Conservation (phyloP, 1,284 basidiomycete genomes). For the Pascua guehoae region DNA sequence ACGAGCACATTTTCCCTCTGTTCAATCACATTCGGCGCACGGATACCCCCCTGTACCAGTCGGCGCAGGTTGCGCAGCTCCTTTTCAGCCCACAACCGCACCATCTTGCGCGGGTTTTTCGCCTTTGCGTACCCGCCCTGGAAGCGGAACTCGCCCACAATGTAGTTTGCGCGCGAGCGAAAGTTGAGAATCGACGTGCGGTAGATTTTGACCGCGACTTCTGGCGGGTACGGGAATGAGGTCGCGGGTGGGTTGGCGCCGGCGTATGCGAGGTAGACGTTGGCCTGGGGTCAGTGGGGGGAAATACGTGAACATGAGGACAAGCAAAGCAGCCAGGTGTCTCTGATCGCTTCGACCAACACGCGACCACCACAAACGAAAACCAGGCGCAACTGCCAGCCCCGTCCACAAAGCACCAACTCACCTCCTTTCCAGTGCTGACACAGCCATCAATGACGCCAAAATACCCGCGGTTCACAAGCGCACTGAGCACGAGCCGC, state of each 20-base stretch:
- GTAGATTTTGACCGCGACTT: conserved; percentile 95
- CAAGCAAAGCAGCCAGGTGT: too few species aligned
- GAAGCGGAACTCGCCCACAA: conserved; percentile 86
- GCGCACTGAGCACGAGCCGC: conserved; percentile 83
- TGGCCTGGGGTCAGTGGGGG: conserved; percentile 64
- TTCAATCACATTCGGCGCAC: conserved; percentile 84
- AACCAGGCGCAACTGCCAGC: neutral
- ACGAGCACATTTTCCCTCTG: conserved; percentile 95
- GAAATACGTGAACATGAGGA: too few species aligned
- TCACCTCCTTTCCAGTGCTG: conserved; percentile 90
- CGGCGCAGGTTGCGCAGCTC: conserved; percentile 94
- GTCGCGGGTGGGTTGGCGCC: conserved; percentile 54
- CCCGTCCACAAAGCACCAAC: conserved; percentile 22
- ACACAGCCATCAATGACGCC: conserved; percentile 89
- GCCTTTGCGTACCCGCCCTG: conserved; percentile 79
- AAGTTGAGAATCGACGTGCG: conserved; percentile 97
- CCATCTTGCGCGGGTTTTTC: conserved; percentile 97
- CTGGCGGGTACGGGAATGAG: conserved; percentile 54
- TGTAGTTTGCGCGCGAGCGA: conserved; percentile 94
- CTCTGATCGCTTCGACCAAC: too few species aligned
- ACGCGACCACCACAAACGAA: too few species aligned
- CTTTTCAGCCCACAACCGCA: conserved; percentile 97
- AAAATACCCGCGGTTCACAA: conserved; percentile 81
- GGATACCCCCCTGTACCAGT: conserved; percentile 73
- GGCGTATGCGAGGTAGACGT: conserved; percentile 82